Base-by-base conservation (phyloP, 2,329 filamentous ascomycete species). In the Lasiodiplodia citricola region DNA sequence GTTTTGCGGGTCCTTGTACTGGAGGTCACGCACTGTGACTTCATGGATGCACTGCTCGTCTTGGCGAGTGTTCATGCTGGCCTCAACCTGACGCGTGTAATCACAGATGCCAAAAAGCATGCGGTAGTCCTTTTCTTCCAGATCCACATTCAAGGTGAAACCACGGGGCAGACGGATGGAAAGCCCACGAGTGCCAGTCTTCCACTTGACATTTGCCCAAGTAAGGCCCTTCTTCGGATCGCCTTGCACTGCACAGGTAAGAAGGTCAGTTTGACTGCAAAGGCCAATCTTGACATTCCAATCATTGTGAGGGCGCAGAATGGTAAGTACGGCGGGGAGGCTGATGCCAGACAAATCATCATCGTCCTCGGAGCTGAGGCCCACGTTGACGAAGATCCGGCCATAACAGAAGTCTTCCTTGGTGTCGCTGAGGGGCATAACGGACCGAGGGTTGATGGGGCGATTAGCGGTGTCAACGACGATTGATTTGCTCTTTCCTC, bases 121-220 rank as follows among this genome's bases (percentile, higher is more conserved):
- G 70, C 90, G 88, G 81, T 92, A 97, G 75, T 97, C 93, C n/a
- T 87, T 83, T 73, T 94, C 91, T 16, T 85, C 85, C 75, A 94
- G 90, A 71, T 91, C 88, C 21, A 96, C 82, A 23, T 87, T 87
- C 52, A 97, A 81, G 69, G 90, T 82, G 75, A 96, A 95, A 0
- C 92, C 92, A 72, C 92, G 88, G 0, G 92, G 91, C 21, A 97
- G 81, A 70, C 87, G 87, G 47, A 97, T 79, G 23, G 90, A 87
- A 68, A 97, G 84, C 0, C 87, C 86, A 70, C 85, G 87, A 7
- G 85, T 84, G 58, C 91, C 89, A 21, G 90, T 85, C 68, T 90
- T 90, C 94, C 94, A 97, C 52, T 88, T 86, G 5, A 97, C 87
- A 76, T 96, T 91, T 7, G 92, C 88, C 94, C 94, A 97, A 0